A percentile compares a stretch with the other conserved stretches of the same genome.
These are phyloP conservation scores for Lepidium sativum DNA, from an alignment of 345 rosid genomes.

Conservation along the genomic window DNA sequence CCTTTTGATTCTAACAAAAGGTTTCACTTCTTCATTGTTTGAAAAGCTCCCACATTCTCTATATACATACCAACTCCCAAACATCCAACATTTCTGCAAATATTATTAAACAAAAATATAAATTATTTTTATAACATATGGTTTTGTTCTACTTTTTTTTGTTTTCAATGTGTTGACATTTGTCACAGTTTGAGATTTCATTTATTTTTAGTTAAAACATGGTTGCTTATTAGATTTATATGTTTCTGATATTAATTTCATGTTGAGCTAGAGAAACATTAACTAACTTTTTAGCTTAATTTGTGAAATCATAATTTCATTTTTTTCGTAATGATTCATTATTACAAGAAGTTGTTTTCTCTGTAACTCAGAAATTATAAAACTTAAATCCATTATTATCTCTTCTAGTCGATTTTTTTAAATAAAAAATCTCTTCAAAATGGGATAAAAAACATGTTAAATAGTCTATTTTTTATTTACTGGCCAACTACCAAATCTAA, in stretches of 20 bases:
- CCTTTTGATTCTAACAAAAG: slow-evolving; percentile 18
- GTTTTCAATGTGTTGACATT: background rate
- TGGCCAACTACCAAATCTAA: no score
- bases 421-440: no score
- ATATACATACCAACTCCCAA: slow-evolving; percentile 27
- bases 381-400: background rate
- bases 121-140: no score
- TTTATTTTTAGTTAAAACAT: background rate
- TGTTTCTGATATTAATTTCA: background rate
- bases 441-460: no score
- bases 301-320: no score
- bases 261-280: background rate
- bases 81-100: slow-evolving; percentile 27
- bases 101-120: background rate
- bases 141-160: background rate
- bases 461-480: no score
- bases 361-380: background rate
- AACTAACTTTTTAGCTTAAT: no score
- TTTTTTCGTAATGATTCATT: no score
- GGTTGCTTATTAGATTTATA: background rate
- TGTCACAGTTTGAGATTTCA: background rate
- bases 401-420: no score
- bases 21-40: slow-evolving; percentile 23
- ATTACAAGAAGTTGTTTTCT: no score
- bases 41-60: slow-evolving; percentile 22